These are phyloP conservation scores for Harringtonia lauricola DNA, from an alignment of 2,329 filamentous ascomycete species.

Conservation along the genomic window DNA sequence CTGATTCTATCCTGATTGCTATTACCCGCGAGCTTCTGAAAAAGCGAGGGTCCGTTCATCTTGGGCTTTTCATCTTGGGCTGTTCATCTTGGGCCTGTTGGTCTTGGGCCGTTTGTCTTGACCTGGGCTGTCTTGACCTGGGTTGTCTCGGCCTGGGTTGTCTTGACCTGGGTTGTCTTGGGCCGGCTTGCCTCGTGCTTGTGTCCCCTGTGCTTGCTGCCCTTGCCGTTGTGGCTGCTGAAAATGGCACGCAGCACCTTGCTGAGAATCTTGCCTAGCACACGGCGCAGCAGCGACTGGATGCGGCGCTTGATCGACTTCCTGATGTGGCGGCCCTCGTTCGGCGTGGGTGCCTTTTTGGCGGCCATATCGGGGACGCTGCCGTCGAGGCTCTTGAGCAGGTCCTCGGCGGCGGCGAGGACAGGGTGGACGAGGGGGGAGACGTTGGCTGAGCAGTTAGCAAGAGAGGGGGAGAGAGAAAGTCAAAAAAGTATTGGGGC, in stretches of 20 bases:
- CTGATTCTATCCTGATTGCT: no score
- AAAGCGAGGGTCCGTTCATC: no score
- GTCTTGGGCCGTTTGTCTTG: no score
- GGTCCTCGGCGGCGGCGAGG: slow-evolving; percentile 1
- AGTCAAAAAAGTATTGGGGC: background rate
- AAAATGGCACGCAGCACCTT: background rate
- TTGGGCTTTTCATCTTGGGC: no score
- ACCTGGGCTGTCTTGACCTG: no score
- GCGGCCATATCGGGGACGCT: background rate
- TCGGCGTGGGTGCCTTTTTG: background rate
- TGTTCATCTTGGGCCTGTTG: no score
- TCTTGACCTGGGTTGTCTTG: no score
- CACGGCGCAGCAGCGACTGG: background rate
- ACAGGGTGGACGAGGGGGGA: slow-evolving; percentile 1
- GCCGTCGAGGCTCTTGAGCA: slow-evolving; percentile 4
- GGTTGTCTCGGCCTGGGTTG: no score
- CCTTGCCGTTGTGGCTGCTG: background rate
- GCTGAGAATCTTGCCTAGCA: background rate
- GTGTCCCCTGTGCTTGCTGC: background rate
- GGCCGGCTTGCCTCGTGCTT: no score
- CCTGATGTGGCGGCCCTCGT: background rate
- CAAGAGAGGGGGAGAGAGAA: background rate
- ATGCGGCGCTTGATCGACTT: background rate
- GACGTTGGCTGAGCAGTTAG: background rate
- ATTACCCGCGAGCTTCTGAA: no score